These are phyloP conservation scores for Eleusine indica DNA, from an alignment of 176 grass and related monocot genomes.

Conservation along the genomic window DNA sequence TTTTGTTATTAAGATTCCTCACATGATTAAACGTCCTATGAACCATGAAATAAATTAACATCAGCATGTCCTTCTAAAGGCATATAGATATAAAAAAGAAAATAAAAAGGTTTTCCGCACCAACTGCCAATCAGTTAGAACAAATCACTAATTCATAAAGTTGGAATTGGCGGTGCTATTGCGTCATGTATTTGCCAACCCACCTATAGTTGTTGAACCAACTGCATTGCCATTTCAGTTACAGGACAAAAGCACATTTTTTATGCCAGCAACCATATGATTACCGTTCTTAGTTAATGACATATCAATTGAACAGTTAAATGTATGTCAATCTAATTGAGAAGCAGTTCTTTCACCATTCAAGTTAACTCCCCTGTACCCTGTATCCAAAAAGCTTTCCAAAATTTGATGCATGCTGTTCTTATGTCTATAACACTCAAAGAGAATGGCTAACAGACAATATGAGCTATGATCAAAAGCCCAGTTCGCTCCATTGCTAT, in stretches of 20 bases:
- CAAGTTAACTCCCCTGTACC: neutral
- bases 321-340: neutral
- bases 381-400: neutral
- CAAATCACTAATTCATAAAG: constrained; percentile 30
- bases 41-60: constrained; percentile 15
- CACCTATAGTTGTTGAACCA: constrained; percentile 20
- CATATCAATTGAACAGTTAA: neutral
- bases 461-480: neutral
- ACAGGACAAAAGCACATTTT: neutral
- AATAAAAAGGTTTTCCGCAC: constrained; percentile 12
- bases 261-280: neutral
- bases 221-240: neutral
- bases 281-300: neutral
- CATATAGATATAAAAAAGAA: constrained; percentile 12
- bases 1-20: constrained; percentile 35
- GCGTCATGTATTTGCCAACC: neutral
- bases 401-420: neutral
- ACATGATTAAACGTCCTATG: constrained; percentile 26
- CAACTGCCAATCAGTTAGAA: constrained; percentile 31
- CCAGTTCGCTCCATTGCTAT: neutral
- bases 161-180: too few species aligned
- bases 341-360: neutral
- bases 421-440: neutral
- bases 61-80: constrained; percentile 7
- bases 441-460: neutral